Evolutionary conservation across 2,329 filamentous ascomycete genomes (phyloP).

Genomic region (Trichoderma sp.): DNA sequence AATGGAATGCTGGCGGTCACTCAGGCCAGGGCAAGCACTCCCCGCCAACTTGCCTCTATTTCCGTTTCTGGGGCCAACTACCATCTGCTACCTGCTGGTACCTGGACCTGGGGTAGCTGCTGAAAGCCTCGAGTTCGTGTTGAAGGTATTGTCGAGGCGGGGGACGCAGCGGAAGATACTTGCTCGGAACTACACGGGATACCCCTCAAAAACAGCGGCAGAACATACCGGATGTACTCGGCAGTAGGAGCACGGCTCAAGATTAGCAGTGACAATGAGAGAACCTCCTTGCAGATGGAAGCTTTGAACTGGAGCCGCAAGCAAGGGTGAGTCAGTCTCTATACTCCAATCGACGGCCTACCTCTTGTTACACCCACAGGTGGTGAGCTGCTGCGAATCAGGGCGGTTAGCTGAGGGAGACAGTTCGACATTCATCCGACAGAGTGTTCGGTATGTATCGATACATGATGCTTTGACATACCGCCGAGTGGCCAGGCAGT

Average conservation of each 20-base stretch:
- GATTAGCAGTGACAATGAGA: neutral
- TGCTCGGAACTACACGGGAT: neutral
- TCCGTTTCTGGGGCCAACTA: neutral
- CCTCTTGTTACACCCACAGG: neutral
- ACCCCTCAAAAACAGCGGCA: neutral
- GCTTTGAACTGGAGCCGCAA: neutral
- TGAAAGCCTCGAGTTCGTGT: neutral
- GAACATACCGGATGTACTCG: neutral
- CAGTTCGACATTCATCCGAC: neutral
- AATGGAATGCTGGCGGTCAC: constrained; percentile 4
- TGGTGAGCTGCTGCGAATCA: too few species aligned
- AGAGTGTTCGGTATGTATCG: neutral
- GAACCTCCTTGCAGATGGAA: neutral
- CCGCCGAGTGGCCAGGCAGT: neutral
- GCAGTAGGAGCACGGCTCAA: neutral
- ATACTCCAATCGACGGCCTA: neutral
- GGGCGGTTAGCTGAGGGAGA: neutral
- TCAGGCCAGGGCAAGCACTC: constrained; percentile 9
- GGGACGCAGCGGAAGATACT: neutral
- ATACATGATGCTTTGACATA: neutral
- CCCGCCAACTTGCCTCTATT: constrained; percentile 1
- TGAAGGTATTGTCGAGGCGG: neutral
- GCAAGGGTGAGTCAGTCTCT: neutral
- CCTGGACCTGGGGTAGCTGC: neutral
- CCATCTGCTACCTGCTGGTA: neutral